Evolutionary conservation across 805 yeast species (phyloP).

Genomic region (Candida adriatica): DNA sequence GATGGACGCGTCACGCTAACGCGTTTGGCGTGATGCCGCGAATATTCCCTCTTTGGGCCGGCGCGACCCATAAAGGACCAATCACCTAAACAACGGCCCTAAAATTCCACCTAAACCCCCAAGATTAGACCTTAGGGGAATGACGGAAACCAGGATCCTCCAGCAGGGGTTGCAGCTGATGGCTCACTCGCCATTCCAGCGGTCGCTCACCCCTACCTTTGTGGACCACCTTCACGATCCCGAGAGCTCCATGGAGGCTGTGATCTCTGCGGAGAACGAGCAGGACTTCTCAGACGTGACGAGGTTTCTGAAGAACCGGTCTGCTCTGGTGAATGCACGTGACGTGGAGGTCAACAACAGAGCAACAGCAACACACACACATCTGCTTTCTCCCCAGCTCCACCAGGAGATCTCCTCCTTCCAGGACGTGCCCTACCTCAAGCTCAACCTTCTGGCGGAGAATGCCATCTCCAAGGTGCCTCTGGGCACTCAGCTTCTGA

Average conservation of each 20-base stretch:
- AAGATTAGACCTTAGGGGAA: too few relatives aligned
- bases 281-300: conserved; percentile 12
- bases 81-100: too few relatives aligned
- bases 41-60: too few relatives aligned
- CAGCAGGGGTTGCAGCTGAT: conserved; percentile 12
- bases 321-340: conserved; percentile 2
- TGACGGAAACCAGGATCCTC: conserved; percentile 7
- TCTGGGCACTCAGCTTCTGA: conserved; percentile 7
- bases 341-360: conserved; percentile 5
- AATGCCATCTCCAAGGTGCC: conserved; percentile 14
- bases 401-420: conserved; percentile 13
- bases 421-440: conserved; percentile 10
- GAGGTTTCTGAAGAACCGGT: conserved; percentile 5
- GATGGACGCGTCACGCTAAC: too few relatives aligned
- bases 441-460: conserved; percentile 18
- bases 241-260: conserved; percentile 7
- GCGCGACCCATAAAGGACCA: too few relatives aligned
- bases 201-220: conserved; percentile 10
- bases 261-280: conserved; percentile 1
- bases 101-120: too few relatives aligned
- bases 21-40: too few relatives aligned
- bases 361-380: conserved; percentile 3
- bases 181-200: conserved; percentile 18
- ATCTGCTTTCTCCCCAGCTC: conserved; percentile 8
- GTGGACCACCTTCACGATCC: conserved; percentile 1